Base-by-base conservation (phyloP, 1,139 yeast species). In the Tardiomyces blankii region DNA sequence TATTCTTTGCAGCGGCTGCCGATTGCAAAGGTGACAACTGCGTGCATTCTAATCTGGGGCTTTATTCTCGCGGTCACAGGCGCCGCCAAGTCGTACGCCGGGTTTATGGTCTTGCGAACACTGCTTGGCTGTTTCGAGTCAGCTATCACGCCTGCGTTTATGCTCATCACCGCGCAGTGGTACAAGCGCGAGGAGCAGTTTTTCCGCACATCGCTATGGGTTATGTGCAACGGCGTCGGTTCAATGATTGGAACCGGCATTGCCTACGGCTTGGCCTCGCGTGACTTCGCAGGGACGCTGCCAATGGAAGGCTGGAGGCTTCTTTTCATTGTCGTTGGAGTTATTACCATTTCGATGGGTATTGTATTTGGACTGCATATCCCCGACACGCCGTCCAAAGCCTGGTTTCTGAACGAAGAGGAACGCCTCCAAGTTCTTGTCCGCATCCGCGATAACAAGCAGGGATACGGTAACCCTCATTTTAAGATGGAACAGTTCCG, bases 121-220 rank as follows among this genome's bases (percentile, higher is more conserved):
- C 51, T 77, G 8, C 57, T 79, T 30, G 88, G 87, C 1, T 58
- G 71, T 45, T 67, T 77, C 41, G 87, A 81, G 57, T 68, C 75
- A 42, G 68, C 77, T 3, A 66, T 75, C 47, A 74, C 80, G 16
- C 85, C 83, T 1, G 80, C 80, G 0, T 74, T 77, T 53, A 74
- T 79, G 28, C 30, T 27, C 12, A 27, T 27, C 12, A 27, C 30
- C 12, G 30, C 30, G 11, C 30, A 27, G 30, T 27, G 30, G 30
- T 27, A 27, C 30, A 27, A 27, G 30, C 30, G 30, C 8, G 30
- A 27, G 12, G 30, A 27, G 30, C 30, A 27, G 11, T n/a, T n/a
- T n/a, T n/a, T n/a, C n/a, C n/a, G n/a, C n/a, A n/a, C n/a, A n/a
- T n/a, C n/a, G n/a, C n/a, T 27, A 27, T 27, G 30, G 30, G 30